A percentile compares a stretch with the other conserved stretches of the same genome.
Conservation (phyloP, 768 basidiomycete species). For the Auriscalpium vulgare region DNA sequence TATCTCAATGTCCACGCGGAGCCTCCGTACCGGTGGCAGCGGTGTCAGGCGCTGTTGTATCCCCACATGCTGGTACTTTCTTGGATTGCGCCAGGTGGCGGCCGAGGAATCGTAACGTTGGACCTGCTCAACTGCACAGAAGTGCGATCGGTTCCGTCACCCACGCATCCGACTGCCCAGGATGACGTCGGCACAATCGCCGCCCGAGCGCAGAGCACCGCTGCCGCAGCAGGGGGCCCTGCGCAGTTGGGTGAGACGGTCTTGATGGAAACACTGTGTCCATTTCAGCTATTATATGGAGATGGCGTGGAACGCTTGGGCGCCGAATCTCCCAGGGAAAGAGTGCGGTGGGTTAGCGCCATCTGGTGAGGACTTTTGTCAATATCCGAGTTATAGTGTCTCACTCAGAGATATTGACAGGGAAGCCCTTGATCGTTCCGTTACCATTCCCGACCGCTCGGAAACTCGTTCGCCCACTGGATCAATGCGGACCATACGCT, state of each 20-base stretch:
- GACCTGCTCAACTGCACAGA: constrained; percentile 83
- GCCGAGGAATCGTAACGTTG: constrained; percentile 77
- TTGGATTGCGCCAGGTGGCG: constrained; percentile 80
- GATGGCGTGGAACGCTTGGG: constrained; percentile 87
- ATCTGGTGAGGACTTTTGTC: constrained; percentile 53
- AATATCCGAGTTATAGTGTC: neutral
- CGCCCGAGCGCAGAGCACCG: constrained; percentile 51
- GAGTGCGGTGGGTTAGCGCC: constrained; percentile 87
- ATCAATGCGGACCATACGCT: constrained; percentile 64
- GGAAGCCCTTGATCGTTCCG: constrained; percentile 69
- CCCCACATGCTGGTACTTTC: constrained; percentile 80
- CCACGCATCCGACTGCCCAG: constrained; percentile 68
- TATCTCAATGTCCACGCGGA: constrained; percentile 87
- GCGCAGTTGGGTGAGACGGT: constrained; percentile 26
- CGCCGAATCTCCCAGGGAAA: constrained; percentile 79
- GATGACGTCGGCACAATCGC: constrained; percentile 87
- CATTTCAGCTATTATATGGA: constrained; percentile 84
- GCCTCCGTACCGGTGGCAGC: constrained; percentile 72
- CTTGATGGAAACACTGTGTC: constrained; percentile 70
- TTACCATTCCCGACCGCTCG: constrained; percentile 41
- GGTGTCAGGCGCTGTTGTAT: constrained; percentile 76
- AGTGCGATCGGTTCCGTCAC: constrained; percentile 77
- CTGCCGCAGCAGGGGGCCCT: constrained; percentile 31
- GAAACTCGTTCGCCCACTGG: constrained; percentile 42
- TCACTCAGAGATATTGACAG: constrained; percentile 28